phyloP scores from a whole-genome alignment of 2,329 filamentous ascomycete species.

The Fusarium caatingaense region DNA sequence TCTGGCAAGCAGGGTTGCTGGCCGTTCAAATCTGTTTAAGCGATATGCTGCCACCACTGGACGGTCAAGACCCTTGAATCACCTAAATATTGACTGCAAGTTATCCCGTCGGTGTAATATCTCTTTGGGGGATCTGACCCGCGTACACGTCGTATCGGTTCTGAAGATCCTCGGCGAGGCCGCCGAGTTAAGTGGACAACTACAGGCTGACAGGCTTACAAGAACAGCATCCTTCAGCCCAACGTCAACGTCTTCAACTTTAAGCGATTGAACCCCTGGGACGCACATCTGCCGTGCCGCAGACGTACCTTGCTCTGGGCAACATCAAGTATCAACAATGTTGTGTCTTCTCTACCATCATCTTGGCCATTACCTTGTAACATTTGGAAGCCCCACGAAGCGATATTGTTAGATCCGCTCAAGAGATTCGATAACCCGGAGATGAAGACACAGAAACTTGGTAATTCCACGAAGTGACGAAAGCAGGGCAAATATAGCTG shows the following conservation, averaged over 20 bases:
- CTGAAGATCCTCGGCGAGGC: constrained; percentile 30
- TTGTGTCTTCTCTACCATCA: neutral
- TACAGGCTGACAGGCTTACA: constrained; percentile 1
- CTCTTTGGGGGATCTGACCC: constrained; percentile 37
- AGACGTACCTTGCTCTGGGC: constrained; percentile 3
- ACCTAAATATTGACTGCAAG: constrained; percentile 15
- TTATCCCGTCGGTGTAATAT: constrained; percentile 28
- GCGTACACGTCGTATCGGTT: constrained; percentile 20
- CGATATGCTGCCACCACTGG: constrained; percentile 18
- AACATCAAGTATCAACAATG: constrained; percentile 1
- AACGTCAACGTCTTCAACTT: constrained; percentile 4
- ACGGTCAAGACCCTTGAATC: constrained; percentile 24
- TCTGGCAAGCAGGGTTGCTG: constrained; percentile 34
- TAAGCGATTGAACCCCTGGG: constrained; percentile 3
- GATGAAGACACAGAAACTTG: neutral
- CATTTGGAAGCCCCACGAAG: constrained; percentile 13
- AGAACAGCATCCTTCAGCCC: constrained; percentile 13
- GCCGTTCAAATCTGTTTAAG: constrained; percentile 25
- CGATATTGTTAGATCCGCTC: constrained; percentile 5
- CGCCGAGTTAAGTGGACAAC: constrained; percentile 3
- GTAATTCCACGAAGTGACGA: constrained; percentile 4
- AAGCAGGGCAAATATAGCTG: neutral
- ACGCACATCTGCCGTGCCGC: constrained; percentile 23
- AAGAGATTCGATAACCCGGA: constrained; percentile 7
- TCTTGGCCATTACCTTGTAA: neutral